Conservation (phyloP, 1,139 yeast genomes). For the Zygosaccharomyces sapae region DNA sequence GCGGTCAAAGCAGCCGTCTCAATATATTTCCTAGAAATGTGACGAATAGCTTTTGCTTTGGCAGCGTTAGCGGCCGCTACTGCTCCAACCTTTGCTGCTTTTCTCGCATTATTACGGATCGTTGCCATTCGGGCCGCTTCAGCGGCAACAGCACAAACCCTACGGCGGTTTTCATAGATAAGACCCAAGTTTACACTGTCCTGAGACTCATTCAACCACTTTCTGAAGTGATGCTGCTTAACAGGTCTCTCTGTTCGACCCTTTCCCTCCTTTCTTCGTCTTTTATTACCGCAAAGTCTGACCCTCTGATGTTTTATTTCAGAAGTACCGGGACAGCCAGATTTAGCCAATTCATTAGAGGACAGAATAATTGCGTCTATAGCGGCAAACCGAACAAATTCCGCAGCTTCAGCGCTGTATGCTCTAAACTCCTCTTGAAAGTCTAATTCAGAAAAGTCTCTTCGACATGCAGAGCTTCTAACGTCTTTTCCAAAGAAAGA, state of each 20-base stretch:
- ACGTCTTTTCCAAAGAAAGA: too few relatives aligned
- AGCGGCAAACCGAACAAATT: background rate
- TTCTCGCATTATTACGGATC: background rate
- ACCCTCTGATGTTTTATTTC: background rate
- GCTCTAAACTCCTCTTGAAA: background rate
- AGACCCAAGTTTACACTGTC: background rate
- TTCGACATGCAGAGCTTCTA: too few relatives aligned
- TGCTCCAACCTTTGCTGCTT: background rate
- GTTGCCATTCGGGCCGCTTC: constrained; percentile 2
- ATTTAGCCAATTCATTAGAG: background rate
- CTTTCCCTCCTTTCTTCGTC: background rate
- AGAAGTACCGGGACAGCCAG: background rate
- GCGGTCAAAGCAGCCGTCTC: background rate
- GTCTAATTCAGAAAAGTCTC: too few relatives aligned
- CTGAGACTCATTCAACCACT: background rate
- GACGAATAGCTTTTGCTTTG: background rate
- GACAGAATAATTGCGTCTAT: background rate
- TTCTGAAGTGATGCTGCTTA: constrained; percentile 1
- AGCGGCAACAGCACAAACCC: background rate
- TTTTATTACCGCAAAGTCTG: background rate
- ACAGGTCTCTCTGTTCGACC: background rate
- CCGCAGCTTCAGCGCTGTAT: background rate
- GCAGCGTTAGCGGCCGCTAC: background rate
- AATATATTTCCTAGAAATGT: background rate
- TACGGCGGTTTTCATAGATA: background rate